Base-by-base conservation (phyloP, 75 land plant genomes). In the Sequoiadendron giganteum region DNA sequence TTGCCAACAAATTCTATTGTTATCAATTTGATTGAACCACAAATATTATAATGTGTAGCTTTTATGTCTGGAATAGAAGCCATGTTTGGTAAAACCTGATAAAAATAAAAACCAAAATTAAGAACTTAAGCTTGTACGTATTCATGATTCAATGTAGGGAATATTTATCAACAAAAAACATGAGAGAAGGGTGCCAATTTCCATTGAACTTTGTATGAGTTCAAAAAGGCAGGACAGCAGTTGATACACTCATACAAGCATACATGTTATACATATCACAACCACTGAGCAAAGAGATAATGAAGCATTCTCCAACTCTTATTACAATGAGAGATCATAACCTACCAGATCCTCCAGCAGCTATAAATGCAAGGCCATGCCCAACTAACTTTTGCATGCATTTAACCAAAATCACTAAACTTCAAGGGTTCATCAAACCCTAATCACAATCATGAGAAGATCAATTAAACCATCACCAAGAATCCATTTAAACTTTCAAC, bases 51-150 rank as follows among this genome's bases (percentile, higher is more conserved):
- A 40, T 89, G 91, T 14, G 92, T 89, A 30, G 97, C 97, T 87
- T 90, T 88, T 78, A 98, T 94, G 48, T 95, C 96, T 32, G 93
- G 91, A 87, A 98, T 86, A 30, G 94, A 92, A 54, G 95, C 94
- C 97, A 96, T 98, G 88, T 98, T 98, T 87, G 99, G 98, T n/a
- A 96, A 87, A 90, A 98, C 97, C 99, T 97, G 88, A 72, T 70
- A 32, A n/a, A n/a, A 86, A 43, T 76, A 61, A 80, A 54, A 40
- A 2, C 38, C 86, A 39, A 54, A 85, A 68, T 21, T 25, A 55
- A 68, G 21, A 48, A 15, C 19, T 47, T 42, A 19, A 10, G 0
- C 36, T 30, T n/a, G n/a, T n/a, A n/a, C 2, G 34, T 10, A 30
- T 73, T 32, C 38, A 73, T 32, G 2, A 68, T 39, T 21, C 3